phyloP scores from a whole-genome alignment of 2,329 filamentous ascomycete species.

The Nemania serpens region DNA sequence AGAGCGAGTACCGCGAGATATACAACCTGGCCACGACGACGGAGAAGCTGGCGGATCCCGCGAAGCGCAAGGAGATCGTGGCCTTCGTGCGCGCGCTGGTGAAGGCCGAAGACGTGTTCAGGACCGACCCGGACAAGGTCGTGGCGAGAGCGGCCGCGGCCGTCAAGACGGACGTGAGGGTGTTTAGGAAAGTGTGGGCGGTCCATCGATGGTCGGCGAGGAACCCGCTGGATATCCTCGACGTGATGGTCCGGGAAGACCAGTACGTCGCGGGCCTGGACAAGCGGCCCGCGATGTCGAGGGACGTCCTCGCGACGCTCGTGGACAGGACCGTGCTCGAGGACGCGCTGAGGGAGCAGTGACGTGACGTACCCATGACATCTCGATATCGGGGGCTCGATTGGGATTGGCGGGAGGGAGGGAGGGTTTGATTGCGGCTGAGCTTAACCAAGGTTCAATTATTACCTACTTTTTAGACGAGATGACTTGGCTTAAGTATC shows the following conservation, averaged over 20 bases:
- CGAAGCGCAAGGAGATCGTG: constrained; percentile 39
- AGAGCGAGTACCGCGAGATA: constrained; percentile 42
- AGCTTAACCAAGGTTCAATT: background rate
- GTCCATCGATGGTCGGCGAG: constrained; percentile 39
- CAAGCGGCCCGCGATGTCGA: constrained; percentile 11
- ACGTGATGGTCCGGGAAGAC: constrained; percentile 37
- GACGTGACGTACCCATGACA: background rate
- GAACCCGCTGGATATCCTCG: constrained; percentile 35
- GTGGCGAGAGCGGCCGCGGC: constrained; percentile 34
- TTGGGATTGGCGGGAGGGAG: constrained; percentile 13
- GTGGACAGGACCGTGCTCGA: constrained; percentile 10
- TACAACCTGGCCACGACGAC: constrained; percentile 42
- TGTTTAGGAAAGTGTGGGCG: constrained; percentile 23
- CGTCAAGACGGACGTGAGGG: constrained; percentile 32
- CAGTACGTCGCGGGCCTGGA: constrained; percentile 30
- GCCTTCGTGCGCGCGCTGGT: constrained; percentile 39
- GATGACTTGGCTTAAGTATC: too few species aligned
- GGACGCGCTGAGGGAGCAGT: constrained; percentile 2
- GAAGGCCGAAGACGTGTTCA: constrained; percentile 39
- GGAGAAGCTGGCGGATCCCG: constrained; percentile 39
- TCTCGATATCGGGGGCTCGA: too few species aligned
- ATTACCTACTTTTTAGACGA: background rate
- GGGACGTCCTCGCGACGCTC: constrained; percentile 26
- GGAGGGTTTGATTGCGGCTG: constrained; percentile 16
- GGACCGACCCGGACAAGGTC: constrained; percentile 35